These are phyloP conservation scores for Avena eriantha DNA, from an alignment of 176 grass and related monocot genomes.

Conservation along the genomic window DNA sequence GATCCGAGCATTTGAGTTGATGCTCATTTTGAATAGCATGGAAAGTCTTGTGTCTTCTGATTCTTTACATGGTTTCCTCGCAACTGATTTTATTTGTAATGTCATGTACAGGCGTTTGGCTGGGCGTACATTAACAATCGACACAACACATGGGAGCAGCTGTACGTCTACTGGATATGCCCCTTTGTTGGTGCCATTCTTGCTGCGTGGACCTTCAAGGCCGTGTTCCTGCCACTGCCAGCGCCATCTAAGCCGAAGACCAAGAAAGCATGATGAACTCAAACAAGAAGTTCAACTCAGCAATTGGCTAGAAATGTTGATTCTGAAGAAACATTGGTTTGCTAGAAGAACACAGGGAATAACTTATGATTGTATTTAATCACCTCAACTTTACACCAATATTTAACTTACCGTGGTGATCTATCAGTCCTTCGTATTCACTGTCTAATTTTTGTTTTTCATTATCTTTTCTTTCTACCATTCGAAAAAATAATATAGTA, in stretches of 20 bases:
- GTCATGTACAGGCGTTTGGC: slow-evolving; percentile 76
- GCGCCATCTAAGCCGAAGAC: slow-evolving; percentile 54
- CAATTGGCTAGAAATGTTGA: neutral
- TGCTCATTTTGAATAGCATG: neutral
- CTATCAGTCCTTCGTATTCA: neutral
- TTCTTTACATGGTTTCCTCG: neutral
- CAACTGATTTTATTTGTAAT: neutral
- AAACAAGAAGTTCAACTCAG: neutral
- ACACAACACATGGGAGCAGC: slow-evolving; percentile 95
- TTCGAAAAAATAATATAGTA: neutral
- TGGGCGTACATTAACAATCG: slow-evolving; percentile 90
- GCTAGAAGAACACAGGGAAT: slow-evolving; percentile 12
- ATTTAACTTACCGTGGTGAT: neutral
- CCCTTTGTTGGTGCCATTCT: slow-evolving; percentile 83
- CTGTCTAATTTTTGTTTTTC: neutral
- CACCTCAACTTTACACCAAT: neutral
- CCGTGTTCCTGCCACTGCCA: slow-evolving; percentile 46
- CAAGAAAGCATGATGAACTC: slow-evolving; percentile 68
- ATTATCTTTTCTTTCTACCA: neutral
- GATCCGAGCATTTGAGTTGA: neutral
- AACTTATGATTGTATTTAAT: slow-evolving; percentile 35
- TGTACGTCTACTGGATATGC: slow-evolving; percentile 99
- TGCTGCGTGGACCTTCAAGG: slow-evolving; percentile 77
- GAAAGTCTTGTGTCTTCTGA: neutral
- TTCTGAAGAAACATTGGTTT: slow-evolving; percentile 4